Conservation (phyloP, 768 basidiomycete species). For the Mycena venus region DNA sequence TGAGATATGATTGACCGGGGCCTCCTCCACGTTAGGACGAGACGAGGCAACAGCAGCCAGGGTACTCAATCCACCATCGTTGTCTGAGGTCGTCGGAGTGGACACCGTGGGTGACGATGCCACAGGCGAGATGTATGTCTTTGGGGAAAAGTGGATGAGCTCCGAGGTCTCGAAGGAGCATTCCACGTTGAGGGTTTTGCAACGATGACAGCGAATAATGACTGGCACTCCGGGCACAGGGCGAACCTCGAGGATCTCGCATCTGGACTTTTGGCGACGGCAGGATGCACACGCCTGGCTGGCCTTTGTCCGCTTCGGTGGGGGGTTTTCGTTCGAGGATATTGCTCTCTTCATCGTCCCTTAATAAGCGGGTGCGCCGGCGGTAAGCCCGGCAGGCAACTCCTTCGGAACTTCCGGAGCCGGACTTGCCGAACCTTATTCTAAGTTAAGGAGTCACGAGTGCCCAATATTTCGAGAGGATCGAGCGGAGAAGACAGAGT, state of each 20-base stretch:
- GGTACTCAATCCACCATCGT: conserved; percentile 17
- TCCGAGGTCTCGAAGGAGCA: conserved; percentile 60
- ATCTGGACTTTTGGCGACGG: conserved; percentile 62
- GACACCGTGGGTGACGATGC: conserved; percentile 7
- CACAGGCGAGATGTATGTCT: background rate
- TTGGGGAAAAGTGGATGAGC: conserved; percentile 40
- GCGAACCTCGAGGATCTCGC: conserved; percentile 59
- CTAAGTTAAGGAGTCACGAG: no score
- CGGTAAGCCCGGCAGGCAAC: background rate
- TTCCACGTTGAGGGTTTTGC: conserved; percentile 59
- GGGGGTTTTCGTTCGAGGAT: background rate
- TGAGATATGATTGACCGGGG: background rate
- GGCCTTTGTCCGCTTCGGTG: background rate
- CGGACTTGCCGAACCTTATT: background rate
- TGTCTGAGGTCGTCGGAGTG: background rate
- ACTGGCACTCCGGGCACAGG: conserved; percentile 1
- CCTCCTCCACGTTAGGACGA: conserved; percentile 17
- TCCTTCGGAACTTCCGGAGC: background rate
- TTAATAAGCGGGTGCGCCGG: background rate
- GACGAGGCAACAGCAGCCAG: conserved; percentile 28
- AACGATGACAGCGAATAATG: conserved; percentile 59
- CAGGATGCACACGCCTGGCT: conserved; percentile 37
- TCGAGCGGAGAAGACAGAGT: no score
- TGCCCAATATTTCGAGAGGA: no score
- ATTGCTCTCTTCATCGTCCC: background rate